Base-by-base conservation (phyloP, 2,329 filamentous ascomycete genomes). In the Neurospora sp. region DNA sequence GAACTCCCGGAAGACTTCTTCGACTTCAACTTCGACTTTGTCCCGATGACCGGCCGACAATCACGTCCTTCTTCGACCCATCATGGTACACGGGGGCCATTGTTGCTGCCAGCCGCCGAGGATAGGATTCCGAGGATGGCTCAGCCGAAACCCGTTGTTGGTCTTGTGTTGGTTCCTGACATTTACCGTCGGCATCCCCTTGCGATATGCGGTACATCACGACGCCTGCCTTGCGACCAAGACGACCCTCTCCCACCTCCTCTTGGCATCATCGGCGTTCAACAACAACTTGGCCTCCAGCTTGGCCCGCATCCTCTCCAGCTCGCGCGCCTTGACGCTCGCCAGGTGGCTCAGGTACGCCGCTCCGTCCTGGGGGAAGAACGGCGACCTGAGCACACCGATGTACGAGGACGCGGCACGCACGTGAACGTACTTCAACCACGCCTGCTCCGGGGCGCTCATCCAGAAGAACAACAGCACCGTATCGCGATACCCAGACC, bases 211-310 rank as follows among this genome's bases (percentile, higher is more conserved):
- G 0, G 72, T 73, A 0, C 70, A 75, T 1, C 79, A 81, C 67
- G 79, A 82, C 36, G 78, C 80, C 0, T 74, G 81, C 2, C 78
- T 87, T 5, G 82, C 87, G 43, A 82, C 82, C 33, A 33, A 33
- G 33, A 33, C 6, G 33, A 33, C 33, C 33, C 6, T 33, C 33
- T 33, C 33, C 33, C 33, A 33, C 33, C 33, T 33, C 33, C 33
- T 33, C 33, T 39, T 39, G 38, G 38, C 11, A 39, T 39, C 11
- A 39, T 39, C 1, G 38, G 38, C 11, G 38, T 39, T 39, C 11
- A 11, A 39, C 38, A 39, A 46, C n/a, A 46, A 19, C 3, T 52
- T 15, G 5, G 11, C 43, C n/a, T 52, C 11, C 43, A 57, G 46
- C 23, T 28, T 57, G 23, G 19, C 12, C 23, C 19, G 19, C 46